Percentiles rank a stretch among this genome's conserved stretches.
Evolutionary conservation across 106 monocot species (phyloP).

Genomic region (Apostasia ramifera): DNA sequence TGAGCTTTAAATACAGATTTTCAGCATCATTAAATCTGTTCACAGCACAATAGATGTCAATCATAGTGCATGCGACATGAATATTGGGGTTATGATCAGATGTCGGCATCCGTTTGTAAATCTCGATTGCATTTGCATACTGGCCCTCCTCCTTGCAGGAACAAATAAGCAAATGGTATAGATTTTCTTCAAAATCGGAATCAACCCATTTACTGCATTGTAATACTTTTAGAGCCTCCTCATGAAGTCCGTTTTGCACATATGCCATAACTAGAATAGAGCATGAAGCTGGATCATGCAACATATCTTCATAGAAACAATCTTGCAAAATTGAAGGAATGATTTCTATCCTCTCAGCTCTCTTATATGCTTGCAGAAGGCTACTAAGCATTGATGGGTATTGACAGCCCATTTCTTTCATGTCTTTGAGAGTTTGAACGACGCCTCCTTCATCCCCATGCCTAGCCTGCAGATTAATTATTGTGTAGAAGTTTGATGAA

Average conservation of each 20-base stretch:
- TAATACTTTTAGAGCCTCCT: constrained; percentile 59
- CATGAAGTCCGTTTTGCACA: constrained; percentile 52
- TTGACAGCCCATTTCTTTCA: constrained; percentile 53
- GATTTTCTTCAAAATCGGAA: constrained; percentile 64
- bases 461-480: constrained; percentile 87
- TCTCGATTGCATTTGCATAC: constrained; percentile 50
- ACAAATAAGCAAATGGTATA: constrained; percentile 90
- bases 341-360: constrained; percentile 40
- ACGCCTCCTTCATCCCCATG: constrained; percentile 51
- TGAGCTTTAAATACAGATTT: constrained; percentile 52
- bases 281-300: constrained; percentile 70
- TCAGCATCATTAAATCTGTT: constrained; percentile 65
- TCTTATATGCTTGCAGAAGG: constrained; percentile 81
- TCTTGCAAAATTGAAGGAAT: constrained; percentile 46
- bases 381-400: constrained; percentile 56
- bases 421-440: constrained; percentile 58
- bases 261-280: constrained; percentile 69
- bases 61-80: constrained; percentile 79
- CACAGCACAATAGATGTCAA: constrained; percentile 64
- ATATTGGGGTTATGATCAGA: constrained; percentile 48
- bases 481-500: constrained; percentile 91
- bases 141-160: constrained; percentile 78
- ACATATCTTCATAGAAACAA: constrained; percentile 62
- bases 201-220: constrained; percentile 70
- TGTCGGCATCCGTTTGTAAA: constrained; percentile 59